These are phyloP conservation scores for Elaeis guineensis DNA, from an alignment of 176 grass and related monocot species.

Conservation along the genomic window DNA sequence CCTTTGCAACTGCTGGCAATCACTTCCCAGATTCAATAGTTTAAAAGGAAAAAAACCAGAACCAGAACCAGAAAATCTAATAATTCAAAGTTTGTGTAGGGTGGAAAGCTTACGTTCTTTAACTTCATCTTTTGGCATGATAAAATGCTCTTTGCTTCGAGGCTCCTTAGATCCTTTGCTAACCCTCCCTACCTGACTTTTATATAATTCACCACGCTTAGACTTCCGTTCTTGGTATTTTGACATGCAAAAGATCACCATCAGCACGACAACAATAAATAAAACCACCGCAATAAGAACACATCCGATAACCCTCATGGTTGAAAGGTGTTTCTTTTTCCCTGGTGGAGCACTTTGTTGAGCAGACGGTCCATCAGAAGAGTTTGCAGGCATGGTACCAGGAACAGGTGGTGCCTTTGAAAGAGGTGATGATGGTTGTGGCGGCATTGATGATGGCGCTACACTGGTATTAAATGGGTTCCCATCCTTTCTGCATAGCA, in stretches of 20 bases:
- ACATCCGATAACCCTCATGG: conserved; percentile 67
- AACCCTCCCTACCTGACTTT: conserved; percentile 35
- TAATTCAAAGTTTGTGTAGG: too few species aligned
- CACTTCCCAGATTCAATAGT: neutral
- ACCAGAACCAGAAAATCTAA: too few species aligned
- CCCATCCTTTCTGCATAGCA: conserved; percentile 70
- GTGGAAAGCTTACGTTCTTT: conserved; percentile 38
- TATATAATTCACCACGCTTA: conserved; percentile 30
- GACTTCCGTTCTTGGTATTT: conserved; percentile 66
- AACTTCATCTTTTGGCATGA: conserved; percentile 46
- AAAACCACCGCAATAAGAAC: conserved; percentile 62
- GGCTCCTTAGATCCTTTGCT: conserved; percentile 37
- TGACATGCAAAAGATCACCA: conserved; percentile 57
- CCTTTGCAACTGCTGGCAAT: conserved; percentile 8
- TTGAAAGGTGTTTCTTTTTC: conserved; percentile 38
- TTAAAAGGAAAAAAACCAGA: too few species aligned
- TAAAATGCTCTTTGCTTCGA: conserved; percentile 42
- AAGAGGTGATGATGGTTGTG: conserved; percentile 34
- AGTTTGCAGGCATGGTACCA: conserved; percentile 31
- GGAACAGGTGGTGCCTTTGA: conserved; percentile 32
- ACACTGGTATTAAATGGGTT: conserved; percentile 95
- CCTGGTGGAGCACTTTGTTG: conserved; percentile 18
- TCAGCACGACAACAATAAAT: conserved; percentile 48
- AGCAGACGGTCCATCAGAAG: conserved; percentile 32
- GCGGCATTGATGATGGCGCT: conserved; percentile 54